Evolutionary conservation across 345 rosid species (phyloP).

Genomic region (Syzygium jambos): DNA sequence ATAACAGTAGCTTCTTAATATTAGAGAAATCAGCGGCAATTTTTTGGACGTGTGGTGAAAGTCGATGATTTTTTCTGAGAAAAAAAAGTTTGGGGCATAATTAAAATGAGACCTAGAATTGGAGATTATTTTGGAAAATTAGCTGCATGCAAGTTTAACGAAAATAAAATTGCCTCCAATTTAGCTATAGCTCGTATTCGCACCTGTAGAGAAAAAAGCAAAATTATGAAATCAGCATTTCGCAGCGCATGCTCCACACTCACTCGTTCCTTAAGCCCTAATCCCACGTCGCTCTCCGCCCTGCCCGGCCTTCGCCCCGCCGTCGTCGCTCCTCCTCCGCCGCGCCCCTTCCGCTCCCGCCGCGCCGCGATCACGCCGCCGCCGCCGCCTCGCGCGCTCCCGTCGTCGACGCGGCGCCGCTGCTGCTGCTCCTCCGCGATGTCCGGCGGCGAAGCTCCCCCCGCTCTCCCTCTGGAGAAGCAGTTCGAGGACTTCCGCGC

Average conservation of each 20-base stretch:
- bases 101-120: background rate
- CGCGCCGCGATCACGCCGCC: background rate
- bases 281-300: constrained; percentile 4
- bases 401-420: constrained; percentile 1
- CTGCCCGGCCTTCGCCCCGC: constrained; percentile 9
- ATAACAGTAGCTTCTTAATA: background rate
- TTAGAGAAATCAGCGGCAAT: background rate
- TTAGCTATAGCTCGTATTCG: background rate
- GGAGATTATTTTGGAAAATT: background rate
- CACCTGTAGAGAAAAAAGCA: background rate
- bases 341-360: constrained; percentile 4
- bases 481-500: constrained; percentile 74
- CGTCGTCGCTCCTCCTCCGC: constrained; percentile 1
- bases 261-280: constrained; percentile 42
- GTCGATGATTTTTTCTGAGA: background rate
- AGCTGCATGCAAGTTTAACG: background rate
- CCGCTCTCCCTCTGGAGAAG: constrained; percentile 40
- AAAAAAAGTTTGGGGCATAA: background rate
- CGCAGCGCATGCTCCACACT: constrained; percentile 27
- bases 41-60: background rate
- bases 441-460: constrained; percentile 32
- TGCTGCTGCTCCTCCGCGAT: constrained; percentile 21
- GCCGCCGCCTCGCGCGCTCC: background rate
- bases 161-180: background rate
- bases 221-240: constrained; percentile 32